Percentiles rank a stretch among this genome's conserved stretches.
Evolutionary conservation across 306 rosid genomes (phyloP).

Genomic region (Alnus glutinosa): DNA sequence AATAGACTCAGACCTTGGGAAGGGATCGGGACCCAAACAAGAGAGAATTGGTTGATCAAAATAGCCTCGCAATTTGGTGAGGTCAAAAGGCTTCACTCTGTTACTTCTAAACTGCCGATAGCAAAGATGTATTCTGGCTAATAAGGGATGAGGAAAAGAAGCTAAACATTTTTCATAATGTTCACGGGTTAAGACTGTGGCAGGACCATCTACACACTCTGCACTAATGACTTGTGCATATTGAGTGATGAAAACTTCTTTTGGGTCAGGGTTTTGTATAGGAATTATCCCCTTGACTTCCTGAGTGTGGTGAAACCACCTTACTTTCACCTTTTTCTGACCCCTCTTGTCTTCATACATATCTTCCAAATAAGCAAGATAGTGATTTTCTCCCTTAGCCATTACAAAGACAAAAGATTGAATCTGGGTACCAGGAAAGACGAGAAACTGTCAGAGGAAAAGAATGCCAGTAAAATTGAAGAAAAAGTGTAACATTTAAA

Average conservation of each 20-base stretch:
- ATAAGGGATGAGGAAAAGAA: slow-evolving; percentile 56
- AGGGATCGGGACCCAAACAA: slow-evolving; percentile 57
- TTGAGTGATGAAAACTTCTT: slow-evolving; percentile 89
- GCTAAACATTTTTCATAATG: slow-evolving; percentile 73
- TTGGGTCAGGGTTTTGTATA: slow-evolving; percentile 80
- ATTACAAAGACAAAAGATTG: slow-evolving; percentile 92
- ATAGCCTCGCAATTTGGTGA: slow-evolving; percentile 85
- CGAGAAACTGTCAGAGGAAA: slow-evolving; percentile 25
- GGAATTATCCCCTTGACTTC: slow-evolving; percentile 83
- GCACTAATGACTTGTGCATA: slow-evolving; percentile 92
- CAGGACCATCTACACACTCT: slow-evolving; percentile 97
- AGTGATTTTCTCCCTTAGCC: slow-evolving; percentile 93
- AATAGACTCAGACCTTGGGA: slow-evolving; percentile 39
- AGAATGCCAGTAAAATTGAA: not conserved
- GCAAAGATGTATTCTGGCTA: slow-evolving; percentile 74
- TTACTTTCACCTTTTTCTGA: slow-evolving; percentile 88
- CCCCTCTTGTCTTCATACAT: slow-evolving; percentile 98
- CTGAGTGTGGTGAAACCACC: slow-evolving; percentile 97
- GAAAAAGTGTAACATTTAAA: not conserved
- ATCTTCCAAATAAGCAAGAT: slow-evolving; percentile 90
- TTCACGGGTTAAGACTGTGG: slow-evolving; percentile 79
- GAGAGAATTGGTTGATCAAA: slow-evolving; percentile 76
- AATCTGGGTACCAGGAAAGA: slow-evolving; percentile 53
- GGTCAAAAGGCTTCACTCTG: slow-evolving; percentile 85
- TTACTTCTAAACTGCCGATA: slow-evolving; percentile 83